Base-by-base conservation (phyloP, 2,329 filamentous ascomycete genomes). In the Ceratocystis albifundus region DNA sequence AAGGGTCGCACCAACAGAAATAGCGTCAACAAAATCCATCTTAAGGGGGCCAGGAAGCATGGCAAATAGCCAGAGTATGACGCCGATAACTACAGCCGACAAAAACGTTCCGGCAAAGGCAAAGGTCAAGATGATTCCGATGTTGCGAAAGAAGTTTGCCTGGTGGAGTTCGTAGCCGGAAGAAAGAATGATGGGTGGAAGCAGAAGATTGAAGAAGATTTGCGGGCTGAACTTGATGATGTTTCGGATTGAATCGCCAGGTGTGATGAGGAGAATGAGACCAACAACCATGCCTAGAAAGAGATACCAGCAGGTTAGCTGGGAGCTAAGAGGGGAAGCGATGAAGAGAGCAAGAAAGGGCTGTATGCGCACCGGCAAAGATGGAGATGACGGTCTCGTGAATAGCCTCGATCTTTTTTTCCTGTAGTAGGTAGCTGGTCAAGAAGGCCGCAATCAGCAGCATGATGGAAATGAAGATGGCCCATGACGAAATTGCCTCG, bases 331-430 rank as follows among this genome's bases (percentile, higher is more conserved):
- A 41, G 4, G 8, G n/a, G 36, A n/a, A 28, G 25, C 12, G 46
- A 20, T 7, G 30, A 17, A 44, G 50, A 25, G n/a, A 28, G 28
- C 17, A 10, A n/a, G 6, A 30, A 62, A 32, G 28, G 64, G 36
- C 66, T 67, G 69, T 2, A 36, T 50, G 68, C 76, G 65, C 77
- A 92, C 91, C 91, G 67, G 91, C 92, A 79, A 99, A 97, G 74
- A 99, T 99, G 69, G 93, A 97, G 69, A 99, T 86, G 72, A 97
- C 94, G 1, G 94, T 99, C 79, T 99, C 94, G 76, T 99, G 94
- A 65, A 99, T 88, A 32, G 94, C 94, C 73, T 96, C 94, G 66
- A 99, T 92, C 78, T 95, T 96, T 77, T 90, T 92, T 78, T 94
- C 90, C 77, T 97, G 93, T 69, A 99, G 83, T 71, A 95, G 88